A percentile compares a stretch with the other conserved stretches of the same genome.
Conservation (phyloP, 176 grass and related monocot genomes). For the Aegilops longissima region DNA sequence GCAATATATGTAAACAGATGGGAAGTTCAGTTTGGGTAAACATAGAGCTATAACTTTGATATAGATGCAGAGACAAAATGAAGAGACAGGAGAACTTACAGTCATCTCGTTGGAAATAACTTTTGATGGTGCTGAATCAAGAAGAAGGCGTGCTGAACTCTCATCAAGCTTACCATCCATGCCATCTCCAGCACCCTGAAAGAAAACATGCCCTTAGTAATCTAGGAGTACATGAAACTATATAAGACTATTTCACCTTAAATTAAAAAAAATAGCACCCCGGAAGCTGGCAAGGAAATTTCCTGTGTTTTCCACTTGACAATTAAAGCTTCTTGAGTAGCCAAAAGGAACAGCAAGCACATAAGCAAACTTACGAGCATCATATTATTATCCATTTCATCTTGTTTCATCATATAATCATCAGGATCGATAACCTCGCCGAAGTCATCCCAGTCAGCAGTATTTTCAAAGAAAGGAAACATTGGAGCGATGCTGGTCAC, state of each 20-base stretch:
- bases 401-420: constrained; percentile 90
- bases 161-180: constrained; percentile 89
- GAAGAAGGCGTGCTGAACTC: constrained; percentile 76
- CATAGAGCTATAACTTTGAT: not conserved
- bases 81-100: constrained; percentile 48
- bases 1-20: not conserved
- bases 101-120: constrained; percentile 83
- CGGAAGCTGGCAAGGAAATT: not conserved
- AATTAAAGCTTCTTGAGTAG: constrained; percentile 16
- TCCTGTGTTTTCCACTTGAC: not conserved
- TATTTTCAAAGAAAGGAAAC: constrained; percentile 95
- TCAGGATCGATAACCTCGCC: constrained; percentile 98
- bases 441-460: constrained; percentile 94
- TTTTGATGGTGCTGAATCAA: constrained; percentile 91
- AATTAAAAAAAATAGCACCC: not conserved
- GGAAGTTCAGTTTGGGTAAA: not conserved
- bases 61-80: not conserved
- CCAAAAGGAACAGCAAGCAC: not conserved
- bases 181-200: constrained; percentile 75
- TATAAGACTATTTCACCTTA: not conserved
- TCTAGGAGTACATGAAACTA: constrained; percentile 19
- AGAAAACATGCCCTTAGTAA: constrained; percentile 30
- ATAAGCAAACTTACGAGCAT: constrained; percentile 76
- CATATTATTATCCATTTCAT: constrained; percentile 63
- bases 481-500: constrained; percentile 78